Conservation (phyloP, 352 stramenopile genomes). For the Pythium rhizo-oryzae region DNA sequence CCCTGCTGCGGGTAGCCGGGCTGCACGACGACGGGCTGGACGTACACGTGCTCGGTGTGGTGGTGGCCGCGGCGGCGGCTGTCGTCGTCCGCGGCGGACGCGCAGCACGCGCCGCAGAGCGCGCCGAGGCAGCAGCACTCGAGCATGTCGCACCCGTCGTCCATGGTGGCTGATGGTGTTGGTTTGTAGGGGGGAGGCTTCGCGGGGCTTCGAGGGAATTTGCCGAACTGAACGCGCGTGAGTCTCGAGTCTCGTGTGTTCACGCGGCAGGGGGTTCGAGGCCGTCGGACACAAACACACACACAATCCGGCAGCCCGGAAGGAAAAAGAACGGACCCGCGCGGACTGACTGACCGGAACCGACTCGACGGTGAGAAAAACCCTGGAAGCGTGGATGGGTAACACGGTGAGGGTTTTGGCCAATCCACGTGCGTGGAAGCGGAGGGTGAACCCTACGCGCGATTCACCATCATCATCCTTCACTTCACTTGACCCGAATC, state of each 20-base stretch:
- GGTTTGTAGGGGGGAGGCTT: not conserved
- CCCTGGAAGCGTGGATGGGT: slow-evolving; percentile 4
- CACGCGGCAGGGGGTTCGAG: not conserved
- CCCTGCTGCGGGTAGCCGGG: slow-evolving; percentile 44
- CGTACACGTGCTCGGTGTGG: slow-evolving; percentile 59
- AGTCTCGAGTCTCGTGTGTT: not conserved
- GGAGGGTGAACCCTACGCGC: too few relatives aligned
- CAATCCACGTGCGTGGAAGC: slow-evolving; percentile 4
- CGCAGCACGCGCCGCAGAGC: slow-evolving; percentile 78
- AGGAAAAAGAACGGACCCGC: not conserved
- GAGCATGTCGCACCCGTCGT: slow-evolving; percentile 79
- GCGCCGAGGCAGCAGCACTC: slow-evolving; percentile 78
- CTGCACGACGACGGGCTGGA: slow-evolving; percentile 71
- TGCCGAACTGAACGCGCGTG: slow-evolving; percentile 4
- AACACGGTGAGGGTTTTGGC: slow-evolving; percentile 7
- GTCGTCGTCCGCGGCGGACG: slow-evolving; percentile 41
- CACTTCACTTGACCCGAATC: not conserved
- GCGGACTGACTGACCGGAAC: slow-evolving; percentile 1
- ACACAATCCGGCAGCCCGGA: not conserved
- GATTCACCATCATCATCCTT: not conserved
- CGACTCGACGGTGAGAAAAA: slow-evolving; percentile 24
- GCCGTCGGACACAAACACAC: not conserved
- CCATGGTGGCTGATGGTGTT: slow-evolving; percentile 34
- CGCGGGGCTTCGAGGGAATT: slow-evolving; percentile 2
- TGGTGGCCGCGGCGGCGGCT: slow-evolving; percentile 42